Conservation (phyloP, 306 rosid species). For the Rosa persica region DNA sequence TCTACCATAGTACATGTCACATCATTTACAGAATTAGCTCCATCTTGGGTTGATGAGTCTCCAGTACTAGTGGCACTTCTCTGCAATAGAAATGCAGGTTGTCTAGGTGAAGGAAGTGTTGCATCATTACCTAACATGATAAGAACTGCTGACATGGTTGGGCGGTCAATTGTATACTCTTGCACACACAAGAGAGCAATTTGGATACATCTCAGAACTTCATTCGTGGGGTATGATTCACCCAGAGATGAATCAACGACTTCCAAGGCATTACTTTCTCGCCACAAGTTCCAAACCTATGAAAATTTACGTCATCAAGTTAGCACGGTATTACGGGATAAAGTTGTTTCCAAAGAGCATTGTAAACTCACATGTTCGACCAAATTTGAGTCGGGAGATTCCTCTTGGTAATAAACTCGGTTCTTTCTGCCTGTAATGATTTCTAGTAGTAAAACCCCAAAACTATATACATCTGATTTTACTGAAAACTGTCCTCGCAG, state of each 20-base stretch:
- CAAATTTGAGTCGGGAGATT: background rate
- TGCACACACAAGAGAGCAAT: slow-evolving; percentile 18
- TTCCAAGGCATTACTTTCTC: background rate
- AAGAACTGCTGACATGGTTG: slow-evolving; percentile 36
- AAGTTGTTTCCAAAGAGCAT: background rate
- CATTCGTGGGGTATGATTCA: background rate
- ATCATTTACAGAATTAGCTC: background rate
- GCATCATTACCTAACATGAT: slow-evolving; percentile 39
- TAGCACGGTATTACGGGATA: background rate
- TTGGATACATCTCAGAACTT: slow-evolving; percentile 16
- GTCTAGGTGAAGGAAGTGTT: slow-evolving; percentile 19
- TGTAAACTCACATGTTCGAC: slow-evolving; percentile 4
- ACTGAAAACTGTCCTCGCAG: background rate
- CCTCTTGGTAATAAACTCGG: background rate
- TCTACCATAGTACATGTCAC: background rate
- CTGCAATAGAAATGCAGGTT: slow-evolving; percentile 31
- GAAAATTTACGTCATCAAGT: background rate
- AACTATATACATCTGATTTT: background rate
- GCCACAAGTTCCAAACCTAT: slow-evolving; percentile 14
- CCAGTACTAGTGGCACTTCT: background rate
- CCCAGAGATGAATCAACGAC: background rate
- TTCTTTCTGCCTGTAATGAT: background rate
- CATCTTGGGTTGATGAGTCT: background rate
- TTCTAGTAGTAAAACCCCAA: background rate
- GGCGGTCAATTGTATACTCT: slow-evolving; percentile 24